Conservation (phyloP, 306 rosid species). For the Spatholobus suberectus region DNA sequence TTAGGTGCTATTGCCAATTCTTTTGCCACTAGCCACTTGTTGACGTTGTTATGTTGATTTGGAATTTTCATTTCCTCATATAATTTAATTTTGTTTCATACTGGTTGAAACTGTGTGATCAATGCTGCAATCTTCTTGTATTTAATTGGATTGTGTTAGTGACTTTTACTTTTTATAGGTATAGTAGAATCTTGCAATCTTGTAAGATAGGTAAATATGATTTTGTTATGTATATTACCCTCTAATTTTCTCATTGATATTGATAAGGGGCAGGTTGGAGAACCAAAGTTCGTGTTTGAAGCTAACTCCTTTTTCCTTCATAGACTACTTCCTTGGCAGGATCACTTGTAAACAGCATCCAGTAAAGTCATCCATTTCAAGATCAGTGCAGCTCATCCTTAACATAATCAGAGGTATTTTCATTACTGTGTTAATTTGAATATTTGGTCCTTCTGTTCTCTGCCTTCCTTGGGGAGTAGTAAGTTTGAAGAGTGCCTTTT, state of each 20-base stretch:
- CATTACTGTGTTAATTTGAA: constrained; percentile 37
- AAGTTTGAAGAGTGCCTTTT: constrained; percentile 49
- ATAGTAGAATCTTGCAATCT: constrained; percentile 20
- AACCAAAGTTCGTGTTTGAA: constrained; percentile 78
- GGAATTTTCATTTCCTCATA: constrained; percentile 12
- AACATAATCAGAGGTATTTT: constrained; percentile 68
- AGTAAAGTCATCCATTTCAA: constrained; percentile 41
- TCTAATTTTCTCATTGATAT: constrained; percentile 21
- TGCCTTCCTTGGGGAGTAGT: constrained; percentile 47
- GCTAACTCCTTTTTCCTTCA: constrained; percentile 83
- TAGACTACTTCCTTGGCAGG: constrained; percentile 77
- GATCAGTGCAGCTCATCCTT: constrained; percentile 71
- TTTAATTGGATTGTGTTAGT: constrained; percentile 35
- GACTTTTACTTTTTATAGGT: constrained; percentile 72
- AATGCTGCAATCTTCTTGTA: constrained; percentile 30
- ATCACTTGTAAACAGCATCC: constrained; percentile 46
- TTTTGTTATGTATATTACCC: constrained; percentile 12
- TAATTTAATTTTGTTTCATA: not conserved
- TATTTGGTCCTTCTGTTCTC: constrained; percentile 31
- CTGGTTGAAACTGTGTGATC: constrained; percentile 29
- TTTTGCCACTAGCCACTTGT: constrained; percentile 15
- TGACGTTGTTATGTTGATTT: constrained; percentile 18
- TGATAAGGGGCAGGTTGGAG: constrained; percentile 68
- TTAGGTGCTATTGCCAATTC: not conserved
- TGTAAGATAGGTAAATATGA: constrained; percentile 27